Base-by-base conservation (phyloP, 2,329 filamentous ascomycete species). In the Pseudogymnoascus sp. region DNA sequence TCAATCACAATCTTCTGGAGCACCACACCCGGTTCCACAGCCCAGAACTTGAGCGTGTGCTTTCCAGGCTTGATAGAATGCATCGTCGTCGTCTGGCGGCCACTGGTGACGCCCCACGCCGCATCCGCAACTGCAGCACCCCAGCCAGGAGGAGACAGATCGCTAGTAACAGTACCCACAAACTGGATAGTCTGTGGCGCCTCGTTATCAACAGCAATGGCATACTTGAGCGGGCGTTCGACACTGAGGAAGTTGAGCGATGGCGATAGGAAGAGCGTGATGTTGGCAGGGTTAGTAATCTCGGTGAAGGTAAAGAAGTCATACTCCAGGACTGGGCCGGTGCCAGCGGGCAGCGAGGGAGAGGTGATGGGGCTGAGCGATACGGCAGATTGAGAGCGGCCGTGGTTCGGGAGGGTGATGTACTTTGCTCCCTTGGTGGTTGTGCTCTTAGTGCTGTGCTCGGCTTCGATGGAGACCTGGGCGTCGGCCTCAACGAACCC, bases 401-500 rank as follows among this genome's bases (percentile, higher is more conserved):
- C 83, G 66, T 84, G 81, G 62, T 77, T 74, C 9, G 76, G 73
- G 57, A 86, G 77, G 0, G 76, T 78, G 61, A 78, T 76, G 70
- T 85, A 86, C 0, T 66, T 64, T 1, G 73, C 69, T 14, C 68
- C 66, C 1, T 68, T 64, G 64, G 60, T 74, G 61, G 63, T 79
- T 70, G 66, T 75, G 69, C 70, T 81, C 73, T 70, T 78, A 2
- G 70, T 70, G 20, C 68, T 80, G 64, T 84, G 77, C 1, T 77
- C 74, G 0, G 77, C 82, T 62, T 83, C 78, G 54, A 85, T 83
- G 11, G 81, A 73, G 20, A 85, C 73, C 60, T 79, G 74, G n/a
- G 75, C 74, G 66, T 87, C 83, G 0, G 80, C 80, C 71, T 89
- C 86, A 50, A 87, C 76, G 64, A 86, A 88, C 3, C 85, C 86